A percentile compares a stretch with the other conserved stretches of the same genome.
Conservation (phyloP, 768 basidiomycete species). For the Tricholoma furcatifolium region DNA sequence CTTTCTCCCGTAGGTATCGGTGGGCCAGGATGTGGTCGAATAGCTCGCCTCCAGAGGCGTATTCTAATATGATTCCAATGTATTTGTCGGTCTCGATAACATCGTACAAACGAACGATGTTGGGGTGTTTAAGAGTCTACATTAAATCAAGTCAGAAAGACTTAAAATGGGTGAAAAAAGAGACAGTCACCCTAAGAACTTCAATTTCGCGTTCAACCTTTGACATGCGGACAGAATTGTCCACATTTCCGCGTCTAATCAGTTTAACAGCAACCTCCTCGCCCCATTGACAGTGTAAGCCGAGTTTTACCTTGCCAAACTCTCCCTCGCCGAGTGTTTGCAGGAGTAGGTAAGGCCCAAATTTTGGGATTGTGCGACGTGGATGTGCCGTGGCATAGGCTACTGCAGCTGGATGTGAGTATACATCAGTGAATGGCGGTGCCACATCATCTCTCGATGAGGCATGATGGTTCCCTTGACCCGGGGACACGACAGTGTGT, state of each 20-base stretch:
- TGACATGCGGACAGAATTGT: constrained; percentile 80
- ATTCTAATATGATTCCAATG: constrained; percentile 98
- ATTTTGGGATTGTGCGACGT: constrained; percentile 84
- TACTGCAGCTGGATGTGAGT: constrained; percentile 80
- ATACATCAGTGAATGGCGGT: constrained; percentile 66
- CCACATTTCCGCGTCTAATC: constrained; percentile 90
- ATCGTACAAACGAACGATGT: constrained; percentile 97
- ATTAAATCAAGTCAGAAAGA: constrained; percentile 17
- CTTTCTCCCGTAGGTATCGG: constrained; percentile 90
- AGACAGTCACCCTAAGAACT: constrained; percentile 77
- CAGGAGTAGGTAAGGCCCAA: constrained; percentile 92
- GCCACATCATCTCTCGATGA: constrained; percentile 42
- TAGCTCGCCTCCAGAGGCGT: constrained; percentile 96
- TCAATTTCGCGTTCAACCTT: constrained; percentile 99
- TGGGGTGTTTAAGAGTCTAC: constrained; percentile 93
- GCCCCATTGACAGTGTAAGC: constrained; percentile 88
- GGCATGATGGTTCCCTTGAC: constrained; percentile 25
- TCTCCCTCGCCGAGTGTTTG: constrained; percentile 98
- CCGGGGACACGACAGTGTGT: constrained; percentile 60
- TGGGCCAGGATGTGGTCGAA: constrained; percentile 99
- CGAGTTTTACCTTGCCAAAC: constrained; percentile 99
- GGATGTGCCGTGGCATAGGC: constrained; percentile 85
- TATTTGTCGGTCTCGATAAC: constrained; percentile 99
- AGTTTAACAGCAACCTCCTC: constrained; percentile 99
- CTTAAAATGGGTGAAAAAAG: neutral